Evolutionary conservation across 345 rosid genomes (phyloP), one percentile per base, ranked within the genome.

Genomic region (Physaria fendleri): DNA sequence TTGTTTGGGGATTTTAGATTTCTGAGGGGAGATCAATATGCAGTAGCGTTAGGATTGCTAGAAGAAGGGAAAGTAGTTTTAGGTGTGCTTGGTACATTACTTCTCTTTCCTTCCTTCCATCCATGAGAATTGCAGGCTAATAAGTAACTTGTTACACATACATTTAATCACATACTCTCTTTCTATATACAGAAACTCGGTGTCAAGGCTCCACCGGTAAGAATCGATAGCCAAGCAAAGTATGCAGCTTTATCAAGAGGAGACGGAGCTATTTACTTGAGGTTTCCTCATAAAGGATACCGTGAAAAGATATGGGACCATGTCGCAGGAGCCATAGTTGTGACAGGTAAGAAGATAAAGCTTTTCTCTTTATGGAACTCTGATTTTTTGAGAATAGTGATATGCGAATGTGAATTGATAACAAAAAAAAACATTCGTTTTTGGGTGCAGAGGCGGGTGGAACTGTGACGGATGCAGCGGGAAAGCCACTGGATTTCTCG

Each of bases 221-320:
- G 96, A 63, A 87, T 90, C 14, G 99, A 93, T 64, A 93, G 99
- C 78, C 99, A 93, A 67, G 99, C 77, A 10, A 93, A 93, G 69
- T 90, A 90, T 50, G 97, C 90, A 20, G 96, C 97, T 34, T 74
- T 93, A 35, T 85, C 96, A 2, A 77, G 96, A 82, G 97, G 97
- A 53, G 97, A 93, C 72, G 97, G 99, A 66, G 87, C 91, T 17
- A 87, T 93, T 45, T 93, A 89, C 73, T 56, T 93, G 48, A 77
- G 96, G 42, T 77, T 90, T 52, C 92, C 97, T 33, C 92, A 65
- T 48, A 74, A 77, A 78, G 99, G 99, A 33, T 89, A 93, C 68
- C 84, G 83, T 5, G 97, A 93, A 71, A 93, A 89, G 70, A 93
- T 89, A 74, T 89, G 97, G 97, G 97, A 93, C 76, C 99, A 93